Conservation (phyloP, 352 stramenopile species). For the Phytophthora colocasiae region DNA sequence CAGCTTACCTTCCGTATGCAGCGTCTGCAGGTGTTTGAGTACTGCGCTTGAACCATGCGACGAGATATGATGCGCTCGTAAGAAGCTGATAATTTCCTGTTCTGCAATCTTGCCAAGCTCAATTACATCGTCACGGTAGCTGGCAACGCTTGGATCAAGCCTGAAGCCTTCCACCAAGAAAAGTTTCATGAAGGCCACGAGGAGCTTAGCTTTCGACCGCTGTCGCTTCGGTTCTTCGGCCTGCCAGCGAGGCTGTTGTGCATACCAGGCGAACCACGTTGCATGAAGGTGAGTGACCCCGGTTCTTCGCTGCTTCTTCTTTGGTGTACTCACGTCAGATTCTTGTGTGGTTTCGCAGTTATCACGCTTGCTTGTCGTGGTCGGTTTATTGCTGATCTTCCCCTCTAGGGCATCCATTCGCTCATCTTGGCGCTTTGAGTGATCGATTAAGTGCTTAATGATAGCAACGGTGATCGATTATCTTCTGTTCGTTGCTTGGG, state of each 20-base stretch:
- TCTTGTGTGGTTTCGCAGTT: background rate
- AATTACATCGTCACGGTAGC: no score
- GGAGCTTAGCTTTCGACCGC: background rate
- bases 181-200: background rate
- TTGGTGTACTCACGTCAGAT: background rate
- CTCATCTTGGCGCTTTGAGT: conserved; percentile 10
- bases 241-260: background rate
- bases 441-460: conserved; percentile 4
- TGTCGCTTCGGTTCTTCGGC: background rate
- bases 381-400: background rate
- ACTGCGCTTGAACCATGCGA: no score
- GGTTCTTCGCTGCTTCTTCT: background rate
- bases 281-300: conserved; percentile 5
- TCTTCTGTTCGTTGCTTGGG: background rate
- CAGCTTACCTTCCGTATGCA: no score
- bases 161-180: background rate
- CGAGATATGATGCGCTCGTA: no score
- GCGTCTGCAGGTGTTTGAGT: no score
- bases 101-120: no score
- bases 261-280: conserved; percentile 20
- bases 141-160: background rate
- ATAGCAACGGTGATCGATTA: conserved; percentile 3
- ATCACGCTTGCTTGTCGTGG: background rate
- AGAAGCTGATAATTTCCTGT: no score
- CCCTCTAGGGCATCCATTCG: conserved; percentile 6